A percentile compares a stretch with the other conserved stretches of the same genome.
These are phyloP conservation scores for Mycothermus thermophilus DNA, from an alignment of 495 filamentous ascomycete genomes.

Conservation along the genomic window DNA sequence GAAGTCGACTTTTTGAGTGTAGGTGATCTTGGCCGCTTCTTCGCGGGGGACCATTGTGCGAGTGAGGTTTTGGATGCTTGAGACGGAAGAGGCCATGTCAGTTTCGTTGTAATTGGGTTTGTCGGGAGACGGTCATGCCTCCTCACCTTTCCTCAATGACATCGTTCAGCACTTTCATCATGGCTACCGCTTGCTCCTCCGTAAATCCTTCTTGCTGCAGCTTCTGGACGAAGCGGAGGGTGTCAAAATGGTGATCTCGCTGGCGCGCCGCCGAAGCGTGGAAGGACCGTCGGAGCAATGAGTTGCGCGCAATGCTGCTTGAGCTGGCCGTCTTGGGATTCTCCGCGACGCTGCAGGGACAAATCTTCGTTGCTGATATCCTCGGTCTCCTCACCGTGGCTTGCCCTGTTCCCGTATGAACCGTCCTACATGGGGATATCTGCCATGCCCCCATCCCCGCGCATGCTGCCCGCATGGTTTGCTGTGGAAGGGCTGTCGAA, in stretches of 20 bases:
- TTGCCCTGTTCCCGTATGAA: conserved; percentile 1
- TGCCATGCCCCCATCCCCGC: conserved; percentile 2
- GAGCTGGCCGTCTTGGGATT: neutral
- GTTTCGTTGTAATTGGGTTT: neutral
- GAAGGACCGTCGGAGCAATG: conserved; percentile 40
- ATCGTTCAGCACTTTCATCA: conserved; percentile 95
- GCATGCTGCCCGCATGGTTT: too few species aligned
- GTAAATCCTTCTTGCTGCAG: conserved; percentile 86
- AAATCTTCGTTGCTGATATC: too few species aligned
- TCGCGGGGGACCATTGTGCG: conserved; percentile 98
- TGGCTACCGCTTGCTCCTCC: conserved; percentile 84
- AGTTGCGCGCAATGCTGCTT: conserved; percentile 13
- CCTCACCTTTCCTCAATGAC: conserved; percentile 89
- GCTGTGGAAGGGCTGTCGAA: too few species aligned
- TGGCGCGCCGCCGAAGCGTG: conserved; percentile 46
- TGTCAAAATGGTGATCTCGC: conserved; percentile 95
- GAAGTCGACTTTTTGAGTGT: conserved; percentile 98
- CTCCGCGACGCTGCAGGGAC: neutral
- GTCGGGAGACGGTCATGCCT: too few species aligned
- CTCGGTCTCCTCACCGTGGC: neutral
- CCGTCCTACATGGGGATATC: conserved; percentile 1
- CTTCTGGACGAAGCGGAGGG: conserved; percentile 87
- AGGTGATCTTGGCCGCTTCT: conserved; percentile 73
- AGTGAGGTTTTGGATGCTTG: conserved; percentile 87
- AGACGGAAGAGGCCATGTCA: too few species aligned